Evolutionary conservation across 306 rosid genomes (phyloP), one percentile per base, ranked within the genome.

Genomic region (Glycine tomentella): DNA sequence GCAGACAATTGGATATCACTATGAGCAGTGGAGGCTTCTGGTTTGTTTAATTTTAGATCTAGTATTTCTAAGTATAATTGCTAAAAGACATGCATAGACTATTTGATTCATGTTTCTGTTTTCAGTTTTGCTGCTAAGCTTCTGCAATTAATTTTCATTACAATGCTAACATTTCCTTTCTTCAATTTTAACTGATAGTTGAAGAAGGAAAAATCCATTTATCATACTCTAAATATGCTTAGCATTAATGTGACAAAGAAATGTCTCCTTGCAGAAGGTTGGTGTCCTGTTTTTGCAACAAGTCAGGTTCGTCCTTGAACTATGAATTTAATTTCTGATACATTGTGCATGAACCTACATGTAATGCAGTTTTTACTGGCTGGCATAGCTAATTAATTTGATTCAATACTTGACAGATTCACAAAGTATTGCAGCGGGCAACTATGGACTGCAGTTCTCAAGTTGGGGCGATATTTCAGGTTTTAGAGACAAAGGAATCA

Each of bases 251-350:
- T 94, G 74, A 91, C 97, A 53, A 92, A 76, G 84, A 91, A 91
- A 87, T 94, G 97, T 74, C 97, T 94, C 80, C 92, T n/a, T 73
- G 97, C 94, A 9, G 97, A 92, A 86, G 97, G 97, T 70, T 94
- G 98, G 98, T 91, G 91, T 84, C 97, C 97, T 64, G 84, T 92
- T 79, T 89, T 83, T 74, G 97, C 97, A 40, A 81, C 93, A 85
- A 84, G 61, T 58, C 90, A 92, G 97, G 97, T 94, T 81, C 78
- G 88, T 72, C 49, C 58, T 84, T 63, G 77, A 71, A 42, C 72
- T 36, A 33, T 36, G 48, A 53, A 55, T 80, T 71, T 46, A 49
- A 48, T 83, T 81, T 42, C 20, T 70, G 20, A 57, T 77, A 48
- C 7, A 50, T 71, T 76, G 58, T 48, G 77, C 73, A 16, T 55